phyloP scores from a whole-genome alignment of 805 yeast species.

The Grigorovia humatica region DNA sequence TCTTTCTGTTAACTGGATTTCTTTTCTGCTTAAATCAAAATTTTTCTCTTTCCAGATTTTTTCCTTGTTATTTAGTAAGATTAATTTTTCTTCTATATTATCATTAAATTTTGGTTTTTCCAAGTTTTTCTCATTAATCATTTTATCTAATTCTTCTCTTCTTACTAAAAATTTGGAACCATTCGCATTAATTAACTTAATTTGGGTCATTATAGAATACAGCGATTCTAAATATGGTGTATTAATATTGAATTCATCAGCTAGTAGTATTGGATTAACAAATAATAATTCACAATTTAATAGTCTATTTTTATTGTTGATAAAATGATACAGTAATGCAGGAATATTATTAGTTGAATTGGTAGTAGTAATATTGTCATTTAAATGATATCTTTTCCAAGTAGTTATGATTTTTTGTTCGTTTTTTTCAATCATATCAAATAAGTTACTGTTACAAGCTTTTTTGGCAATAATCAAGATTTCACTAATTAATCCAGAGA shows the following conservation, averaged over 20 bases:
- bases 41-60: slow-evolving; percentile 25
- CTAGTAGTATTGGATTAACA: slow-evolving; percentile 75
- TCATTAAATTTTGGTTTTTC: neutral
- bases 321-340: slow-evolving; percentile 52
- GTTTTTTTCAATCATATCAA: slow-evolving; percentile 44
- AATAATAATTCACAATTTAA: slow-evolving; percentile 61
- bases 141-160: slow-evolving; percentile 1
- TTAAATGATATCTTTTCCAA: slow-evolving; percentile 38
- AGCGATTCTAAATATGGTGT: slow-evolving; percentile 85
- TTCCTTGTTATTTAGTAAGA: slow-evolving; percentile 16
- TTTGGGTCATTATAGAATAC: slow-evolving; percentile 65
- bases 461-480: slow-evolving; percentile 51
- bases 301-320: slow-evolving; percentile 34
- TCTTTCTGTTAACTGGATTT: slow-evolving; percentile 1
- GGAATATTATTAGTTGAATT: slow-evolving; percentile 33
- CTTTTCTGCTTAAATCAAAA: slow-evolving; percentile 11
- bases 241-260: slow-evolving; percentile 73
- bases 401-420: slow-evolving; percentile 45
- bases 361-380: slow-evolving; percentile 18
- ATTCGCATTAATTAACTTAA: slow-evolving; percentile 37
- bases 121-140: neutral
- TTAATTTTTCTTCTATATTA: slow-evolving; percentile 3
- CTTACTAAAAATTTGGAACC: slow-evolving; percentile 25
- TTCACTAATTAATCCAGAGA: slow-evolving; percentile 68
- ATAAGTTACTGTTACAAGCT: slow-evolving; percentile 60